phyloP scores from a whole-genome alignment of 2,329 filamentous ascomycete species.

The Phoma sp. region DNA sequence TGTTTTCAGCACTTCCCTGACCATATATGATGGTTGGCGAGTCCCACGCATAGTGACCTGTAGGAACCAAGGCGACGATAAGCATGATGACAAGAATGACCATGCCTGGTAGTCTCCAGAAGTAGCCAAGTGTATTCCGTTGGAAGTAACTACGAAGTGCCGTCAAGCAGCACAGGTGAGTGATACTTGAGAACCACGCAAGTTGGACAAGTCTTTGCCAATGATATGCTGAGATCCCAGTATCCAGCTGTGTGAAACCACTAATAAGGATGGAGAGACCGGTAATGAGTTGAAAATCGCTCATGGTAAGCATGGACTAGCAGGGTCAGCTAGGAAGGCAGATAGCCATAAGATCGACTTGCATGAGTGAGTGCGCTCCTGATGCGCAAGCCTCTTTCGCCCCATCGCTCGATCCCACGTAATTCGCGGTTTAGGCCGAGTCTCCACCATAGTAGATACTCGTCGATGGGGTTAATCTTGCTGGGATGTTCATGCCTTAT shows the following conservation, averaged over 20 bases:
- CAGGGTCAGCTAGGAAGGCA: not conserved
- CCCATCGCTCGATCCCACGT: conserved; percentile 2
- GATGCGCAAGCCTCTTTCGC: conserved; percentile 4
- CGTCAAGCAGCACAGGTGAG: conserved; percentile 20
- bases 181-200: conserved; percentile 23
- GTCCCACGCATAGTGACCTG: conserved; percentile 15
- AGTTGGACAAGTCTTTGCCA: conserved; percentile 23
- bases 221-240: conserved; percentile 25
- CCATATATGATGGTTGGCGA: not conserved
- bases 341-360: not conserved
- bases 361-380: conserved; percentile 7
- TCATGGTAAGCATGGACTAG: conserved; percentile 22
- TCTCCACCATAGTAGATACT: conserved; percentile 8
- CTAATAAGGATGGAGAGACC: conserved; percentile 24
- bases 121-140: not conserved
- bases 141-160: conserved; percentile 2
- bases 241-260: conserved; percentile 21
- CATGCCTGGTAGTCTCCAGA: conserved; percentile 19
- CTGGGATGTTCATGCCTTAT: conserved; percentile 1
- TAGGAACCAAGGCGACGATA: conserved; percentile 12
- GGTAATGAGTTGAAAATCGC: conserved; percentile 25
- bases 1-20: not conserved
- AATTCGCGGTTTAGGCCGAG: not conserved
- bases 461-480: conserved; percentile 6
- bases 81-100: conserved; percentile 13